Conservation (phyloP, 164 flowering plant species). For the Chimonanthus praecox region DNA sequence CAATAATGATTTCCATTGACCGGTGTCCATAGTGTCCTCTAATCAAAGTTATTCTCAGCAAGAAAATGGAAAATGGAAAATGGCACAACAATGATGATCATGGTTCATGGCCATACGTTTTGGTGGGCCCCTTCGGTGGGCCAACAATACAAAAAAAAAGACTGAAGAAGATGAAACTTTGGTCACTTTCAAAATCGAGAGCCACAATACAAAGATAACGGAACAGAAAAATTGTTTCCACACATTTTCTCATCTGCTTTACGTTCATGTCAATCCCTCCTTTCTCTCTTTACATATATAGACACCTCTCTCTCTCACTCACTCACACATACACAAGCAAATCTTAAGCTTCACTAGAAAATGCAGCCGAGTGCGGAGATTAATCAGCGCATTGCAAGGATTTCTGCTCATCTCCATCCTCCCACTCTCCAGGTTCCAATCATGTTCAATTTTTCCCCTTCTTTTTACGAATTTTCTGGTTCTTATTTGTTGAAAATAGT, state of each 20-base stretch:
- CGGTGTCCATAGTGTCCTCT: too few species aligned
- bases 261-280: background rate
- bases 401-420: slow-evolving; percentile 80
- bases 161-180: background rate
- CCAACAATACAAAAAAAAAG: background rate
- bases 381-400: slow-evolving; percentile 65
- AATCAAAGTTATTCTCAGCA: too few species aligned
- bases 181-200: background rate
- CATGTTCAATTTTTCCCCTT: background rate
- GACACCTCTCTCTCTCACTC: background rate
- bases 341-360: slow-evolving; percentile 3
- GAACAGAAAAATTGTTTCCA: background rate
- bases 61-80: too few species aligned
- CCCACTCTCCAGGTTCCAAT: slow-evolving; percentile 40
- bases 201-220: background rate
- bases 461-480: background rate
- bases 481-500: background rate
- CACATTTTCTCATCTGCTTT: background rate
- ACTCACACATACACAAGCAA: background rate
- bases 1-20: too few species aligned
- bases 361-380: slow-evolving; percentile 43
- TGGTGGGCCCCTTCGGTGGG: too few species aligned
- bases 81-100: too few species aligned
- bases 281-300: background rate
- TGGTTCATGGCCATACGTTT: background rate